Evolutionary conservation across 2,329 filamentous ascomycete genomes (phyloP), one percentile per base, ranked within the genome.

Genomic region (Pseudocercospora macadamiae): DNA sequence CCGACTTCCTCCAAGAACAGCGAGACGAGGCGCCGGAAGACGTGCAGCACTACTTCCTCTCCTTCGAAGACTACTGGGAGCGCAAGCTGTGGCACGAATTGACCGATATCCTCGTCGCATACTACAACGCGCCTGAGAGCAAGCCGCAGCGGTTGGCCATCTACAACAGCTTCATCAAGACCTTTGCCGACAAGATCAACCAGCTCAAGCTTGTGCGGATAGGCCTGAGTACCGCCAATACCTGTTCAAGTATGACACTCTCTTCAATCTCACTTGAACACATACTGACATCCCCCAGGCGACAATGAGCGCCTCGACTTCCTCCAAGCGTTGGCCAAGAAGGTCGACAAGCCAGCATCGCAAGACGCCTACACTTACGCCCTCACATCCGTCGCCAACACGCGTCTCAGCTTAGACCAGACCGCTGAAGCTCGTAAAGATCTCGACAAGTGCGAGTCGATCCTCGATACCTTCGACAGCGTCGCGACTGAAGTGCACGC

Each of bases 11-110:
- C 65, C 86, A 87, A 62, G 89, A 96, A 69, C 90, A 96, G 84
- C 89, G 92, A 74, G 91, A 96, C 73, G 82, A 87, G 74, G 90
- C 92, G 71, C 90, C 92, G 53, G 90, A 92, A 68, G 90, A 96
- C 75, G 85, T 96, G 54, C 93, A 97, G 79, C 85, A 89, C 71
- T 86, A 90, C 71, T 90, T 97, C 76, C 84, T 99, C 70, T 86
- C 89, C 70, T 96, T 99, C 67, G 95, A 99, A 81, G 92, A 96
- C 75, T 90, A 87, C 73, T 99, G 95, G 95, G 95, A 99, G 82
- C 88, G 93, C 71, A 97, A 97, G 80, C 85, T 99, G 79, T 99
- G 95, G 95, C 95, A 99, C 81, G 93, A 99, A 79, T 89, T 99
- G 67, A 99, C 95, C 32, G 89, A 96, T 73, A 83, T 88, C 54